Evolutionary conservation across 345 rosid species (phyloP).

Genomic region (Citrus inodora): DNA sequence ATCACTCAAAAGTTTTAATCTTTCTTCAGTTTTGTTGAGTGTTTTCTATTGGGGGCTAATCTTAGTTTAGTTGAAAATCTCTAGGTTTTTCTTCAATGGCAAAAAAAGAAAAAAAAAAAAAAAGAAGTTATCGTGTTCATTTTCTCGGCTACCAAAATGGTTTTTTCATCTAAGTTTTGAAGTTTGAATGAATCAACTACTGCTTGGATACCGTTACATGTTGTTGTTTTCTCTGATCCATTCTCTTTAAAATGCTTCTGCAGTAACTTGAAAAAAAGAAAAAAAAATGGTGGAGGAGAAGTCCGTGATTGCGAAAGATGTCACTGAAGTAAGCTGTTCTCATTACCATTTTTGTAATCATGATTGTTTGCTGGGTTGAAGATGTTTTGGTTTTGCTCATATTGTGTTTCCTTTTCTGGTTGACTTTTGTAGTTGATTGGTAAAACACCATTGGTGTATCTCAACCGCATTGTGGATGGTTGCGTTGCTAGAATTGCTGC

Average conservation of each 20-base stretch:
- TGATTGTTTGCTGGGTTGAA: neutral
- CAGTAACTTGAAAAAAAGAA: constrained; percentile 16
- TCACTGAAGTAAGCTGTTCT: constrained; percentile 46
- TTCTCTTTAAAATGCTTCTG: constrained; percentile 7
- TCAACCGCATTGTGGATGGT: constrained; percentile 66
- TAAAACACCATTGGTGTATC: constrained; percentile 80
- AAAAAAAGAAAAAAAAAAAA: no score
- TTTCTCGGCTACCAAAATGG: neutral
- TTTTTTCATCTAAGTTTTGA: neutral
- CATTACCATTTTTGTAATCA: neutral
- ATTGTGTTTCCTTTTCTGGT: neutral
- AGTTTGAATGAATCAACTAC: neutral
- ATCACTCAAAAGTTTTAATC: neutral
- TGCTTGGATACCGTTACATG: neutral
- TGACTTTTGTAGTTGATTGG: constrained; percentile 52
- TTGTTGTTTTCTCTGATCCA: neutral
- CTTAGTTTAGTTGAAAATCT: neutral
- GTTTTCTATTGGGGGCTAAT: neutral
- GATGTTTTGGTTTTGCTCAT: constrained; percentile 4
- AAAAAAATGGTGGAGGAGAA: constrained; percentile 33
- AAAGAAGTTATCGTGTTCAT: neutral
- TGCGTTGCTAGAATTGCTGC: constrained; percentile 76
- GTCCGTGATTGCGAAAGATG: constrained; percentile 50
- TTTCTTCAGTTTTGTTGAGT: neutral
- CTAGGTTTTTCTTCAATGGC: no score